Percentiles rank a stretch among this genome's conserved stretches.
Conservation (phyloP, 129 eudicot species). For the Apium graveolens region DNA sequence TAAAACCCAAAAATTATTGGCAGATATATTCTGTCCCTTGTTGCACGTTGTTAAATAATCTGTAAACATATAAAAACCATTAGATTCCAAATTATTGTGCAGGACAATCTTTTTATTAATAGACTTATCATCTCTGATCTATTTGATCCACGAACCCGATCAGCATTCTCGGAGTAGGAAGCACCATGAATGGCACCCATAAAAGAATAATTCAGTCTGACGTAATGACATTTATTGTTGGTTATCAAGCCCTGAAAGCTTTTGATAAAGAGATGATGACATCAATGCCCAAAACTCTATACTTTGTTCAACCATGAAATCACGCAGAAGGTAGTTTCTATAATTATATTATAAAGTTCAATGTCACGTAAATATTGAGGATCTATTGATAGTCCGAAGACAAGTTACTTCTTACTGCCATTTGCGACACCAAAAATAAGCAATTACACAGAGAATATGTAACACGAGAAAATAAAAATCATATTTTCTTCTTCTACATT, state of each 20-base stretch:
- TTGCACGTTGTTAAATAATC: background rate
- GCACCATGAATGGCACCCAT: background rate
- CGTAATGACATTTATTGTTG: background rate
- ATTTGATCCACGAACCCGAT: background rate
- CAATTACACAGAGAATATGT: background rate
- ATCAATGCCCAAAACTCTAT: background rate
- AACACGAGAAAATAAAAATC: background rate
- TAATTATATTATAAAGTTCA: background rate
- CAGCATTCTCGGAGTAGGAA: conserved; percentile 1
- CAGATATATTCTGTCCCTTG: background rate
- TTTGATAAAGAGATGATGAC: background rate
- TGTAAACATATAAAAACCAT: background rate
- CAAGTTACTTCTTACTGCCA: background rate
- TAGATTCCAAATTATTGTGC: background rate
- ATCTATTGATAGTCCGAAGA: background rate
- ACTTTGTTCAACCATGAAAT: background rate
- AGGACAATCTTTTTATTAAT: too few species aligned
- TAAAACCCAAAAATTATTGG: background rate
- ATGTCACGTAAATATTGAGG: background rate
- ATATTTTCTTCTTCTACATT: background rate
- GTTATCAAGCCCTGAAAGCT: background rate
- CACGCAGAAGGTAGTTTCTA: background rate
- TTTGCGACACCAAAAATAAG: background rate
- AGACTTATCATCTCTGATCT: background rate
- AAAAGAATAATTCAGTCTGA: background rate